Evolutionary conservation across 148 eudicot species (phyloP), one percentile per base, ranked within the genome.

Genomic region (Salicornia ramosissima): DNA sequence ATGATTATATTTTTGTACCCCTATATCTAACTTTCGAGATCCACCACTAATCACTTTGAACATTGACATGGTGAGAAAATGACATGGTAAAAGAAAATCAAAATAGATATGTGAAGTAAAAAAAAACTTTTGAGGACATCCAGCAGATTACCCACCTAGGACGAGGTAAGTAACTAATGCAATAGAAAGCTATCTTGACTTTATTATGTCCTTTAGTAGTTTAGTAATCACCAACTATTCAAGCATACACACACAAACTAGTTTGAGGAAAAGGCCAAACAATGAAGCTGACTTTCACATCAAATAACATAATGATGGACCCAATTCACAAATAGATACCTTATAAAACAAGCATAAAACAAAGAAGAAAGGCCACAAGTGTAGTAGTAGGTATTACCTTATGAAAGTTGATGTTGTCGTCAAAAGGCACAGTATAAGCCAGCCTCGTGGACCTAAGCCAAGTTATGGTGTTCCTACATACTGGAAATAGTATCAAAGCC

Each of bases 361-460:
- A 2, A 53, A 55, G 58, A 73, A 22, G 16, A 16, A 58, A 65
- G 33, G 53, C 45, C n/a, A n/a, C n/a, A n/a, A 36, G 8, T 36
- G 8, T 36, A 3, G 39, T 36, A 52, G 75, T 28, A 25, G 50
- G 62, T 52, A 42, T 88, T 36, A 94, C 99, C 97, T 95, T 91
- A 67, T 95, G 99, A 70, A 95, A 95, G 84, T 95, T 95, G 80
- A 95, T 89, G 67, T 89, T 95, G 83, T 95, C 99, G 60, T 95
- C 92, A 62, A 95, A 89, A 15, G 99, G 97, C 65, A 95, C 79
- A 73, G 78, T 69, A 65, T 76, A 79, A 54, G 88, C 86, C 78
- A 95, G 52, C 77, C 80, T 87, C 50, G 96, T 89, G 24, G 99
- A 86, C 84, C 99, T 78, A 55, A 95, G 81, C 97, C 97, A 95